Conservation (phyloP, 2,329 filamentous ascomycete genomes). For the Emergomyces pasteurianus region DNA sequence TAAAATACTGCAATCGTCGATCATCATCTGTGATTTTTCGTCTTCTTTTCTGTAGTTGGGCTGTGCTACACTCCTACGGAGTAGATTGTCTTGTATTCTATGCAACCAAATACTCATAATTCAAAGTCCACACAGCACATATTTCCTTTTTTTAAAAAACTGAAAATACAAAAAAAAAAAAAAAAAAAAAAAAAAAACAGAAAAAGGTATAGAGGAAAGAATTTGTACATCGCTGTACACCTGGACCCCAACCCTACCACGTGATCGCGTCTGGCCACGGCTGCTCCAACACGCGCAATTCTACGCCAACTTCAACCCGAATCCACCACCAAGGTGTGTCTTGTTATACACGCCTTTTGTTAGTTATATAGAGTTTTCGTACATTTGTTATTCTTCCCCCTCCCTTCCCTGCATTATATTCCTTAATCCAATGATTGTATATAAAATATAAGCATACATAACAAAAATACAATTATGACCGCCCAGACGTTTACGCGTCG, state of each 20-base stretch:
- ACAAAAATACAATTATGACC: not conserved
- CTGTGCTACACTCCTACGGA: not conserved
- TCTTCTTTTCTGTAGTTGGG: not conserved
- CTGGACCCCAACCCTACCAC: not conserved
- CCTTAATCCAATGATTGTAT: not conserved
- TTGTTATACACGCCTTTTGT: not conserved
- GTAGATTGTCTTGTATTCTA: not conserved
- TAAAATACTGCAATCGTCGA: not conserved
- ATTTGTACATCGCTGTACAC: no score
- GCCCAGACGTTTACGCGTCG: constrained; percentile 16
- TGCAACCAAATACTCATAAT: not conserved
- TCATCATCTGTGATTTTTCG: not conserved
- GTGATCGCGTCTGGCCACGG: not conserved
- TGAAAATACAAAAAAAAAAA: no score
- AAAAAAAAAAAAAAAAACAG: no score
- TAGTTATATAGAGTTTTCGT: not conserved
- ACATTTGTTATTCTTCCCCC: not conserved
- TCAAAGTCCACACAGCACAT: not conserved
- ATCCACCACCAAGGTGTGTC: not conserved
- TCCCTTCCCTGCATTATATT: not conserved
- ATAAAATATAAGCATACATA: not conserved
- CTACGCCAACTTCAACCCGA: not conserved
- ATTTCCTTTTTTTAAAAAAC: no score
- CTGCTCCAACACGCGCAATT: not conserved
- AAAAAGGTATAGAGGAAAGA: no score